Conservation (phyloP, 805 yeast genomes). For the Scheffersomyces amazonensis region DNA sequence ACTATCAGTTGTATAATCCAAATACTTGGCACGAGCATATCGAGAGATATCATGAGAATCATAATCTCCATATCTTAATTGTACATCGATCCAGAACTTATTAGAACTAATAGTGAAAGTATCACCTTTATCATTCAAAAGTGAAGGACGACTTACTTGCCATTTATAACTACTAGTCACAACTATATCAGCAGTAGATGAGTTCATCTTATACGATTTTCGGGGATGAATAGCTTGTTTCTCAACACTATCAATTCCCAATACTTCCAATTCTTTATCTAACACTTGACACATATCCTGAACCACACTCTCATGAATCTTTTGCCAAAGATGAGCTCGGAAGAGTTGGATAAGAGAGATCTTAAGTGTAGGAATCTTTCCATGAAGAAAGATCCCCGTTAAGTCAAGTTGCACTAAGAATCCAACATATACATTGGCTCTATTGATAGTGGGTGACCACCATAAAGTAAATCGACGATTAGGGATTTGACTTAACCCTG, state of each 20-base stretch:
- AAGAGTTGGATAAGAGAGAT: constrained; percentile 94
- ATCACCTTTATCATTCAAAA: constrained; percentile 71
- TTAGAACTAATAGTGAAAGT: constrained; percentile 55
- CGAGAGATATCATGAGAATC: constrained; percentile 96
- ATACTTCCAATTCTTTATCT: constrained; percentile 79
- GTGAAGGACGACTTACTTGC: constrained; percentile 80
- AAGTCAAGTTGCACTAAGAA: constrained; percentile 93
- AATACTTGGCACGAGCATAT: constrained; percentile 86
- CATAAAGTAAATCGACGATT: constrained; percentile 94
- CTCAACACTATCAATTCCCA: constrained; percentile 81
- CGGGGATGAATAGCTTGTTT: constrained; percentile 95
- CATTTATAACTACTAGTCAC: constrained; percentile 73
- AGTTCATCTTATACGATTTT: constrained; percentile 94
- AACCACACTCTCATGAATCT: constrained; percentile 93
- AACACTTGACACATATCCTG: constrained; percentile 90
- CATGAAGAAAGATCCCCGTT: constrained; percentile 96
- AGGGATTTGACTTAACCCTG: constrained; percentile 96
- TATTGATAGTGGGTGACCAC: constrained; percentile 99
- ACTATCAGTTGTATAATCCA: constrained; percentile 90
- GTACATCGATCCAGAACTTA: constrained; percentile 94
- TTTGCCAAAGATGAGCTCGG: constrained; percentile 98
- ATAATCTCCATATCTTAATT: constrained; percentile 92
- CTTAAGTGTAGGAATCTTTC: constrained; percentile 95
- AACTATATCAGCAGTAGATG: constrained; percentile 90
- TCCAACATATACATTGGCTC: constrained; percentile 98